Conservation (phyloP, 148 eudicot genomes). For the Rhododendron henanense region DNA sequence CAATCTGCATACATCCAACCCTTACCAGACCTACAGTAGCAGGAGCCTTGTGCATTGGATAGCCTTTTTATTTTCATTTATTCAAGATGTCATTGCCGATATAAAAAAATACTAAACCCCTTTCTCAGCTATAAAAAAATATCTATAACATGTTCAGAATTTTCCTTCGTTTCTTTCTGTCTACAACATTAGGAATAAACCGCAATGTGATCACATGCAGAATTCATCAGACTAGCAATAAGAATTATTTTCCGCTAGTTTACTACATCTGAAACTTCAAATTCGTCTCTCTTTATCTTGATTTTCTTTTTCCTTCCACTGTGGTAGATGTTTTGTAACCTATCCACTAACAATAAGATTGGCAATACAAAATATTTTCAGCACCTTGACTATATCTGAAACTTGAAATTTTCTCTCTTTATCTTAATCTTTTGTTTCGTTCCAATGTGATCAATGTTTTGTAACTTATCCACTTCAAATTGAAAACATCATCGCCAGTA, state of each 20-base stretch:
- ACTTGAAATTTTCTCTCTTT: not conserved
- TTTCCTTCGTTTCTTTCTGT: not conserved
- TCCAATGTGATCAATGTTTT: not conserved
- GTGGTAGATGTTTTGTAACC: not conserved
- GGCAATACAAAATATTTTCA: not conserved
- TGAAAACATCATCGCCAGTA: not conserved
- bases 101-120: not conserved
- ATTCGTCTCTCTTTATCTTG: not conserved
- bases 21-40: not conserved
- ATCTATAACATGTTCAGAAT: not conserved
- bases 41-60: not conserved
- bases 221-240: not conserved
- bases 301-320: not conserved
- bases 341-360: not conserved
- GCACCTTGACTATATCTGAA: not conserved
- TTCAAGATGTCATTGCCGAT: not conserved
- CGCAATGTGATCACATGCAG: not conserved
- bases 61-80: not conserved
- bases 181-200: not conserved
- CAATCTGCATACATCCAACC: not conserved
- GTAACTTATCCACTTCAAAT: not conserved
- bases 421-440: not conserved
- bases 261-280: not conserved
- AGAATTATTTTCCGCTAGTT: not conserved
- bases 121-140: not conserved